A percentile compares a stretch with the other conserved stretches of the same genome.
These are phyloP conservation scores for Paramecium octaurelia DNA, from an alignment of 73 alveolate species.

Conservation along the genomic window DNA sequence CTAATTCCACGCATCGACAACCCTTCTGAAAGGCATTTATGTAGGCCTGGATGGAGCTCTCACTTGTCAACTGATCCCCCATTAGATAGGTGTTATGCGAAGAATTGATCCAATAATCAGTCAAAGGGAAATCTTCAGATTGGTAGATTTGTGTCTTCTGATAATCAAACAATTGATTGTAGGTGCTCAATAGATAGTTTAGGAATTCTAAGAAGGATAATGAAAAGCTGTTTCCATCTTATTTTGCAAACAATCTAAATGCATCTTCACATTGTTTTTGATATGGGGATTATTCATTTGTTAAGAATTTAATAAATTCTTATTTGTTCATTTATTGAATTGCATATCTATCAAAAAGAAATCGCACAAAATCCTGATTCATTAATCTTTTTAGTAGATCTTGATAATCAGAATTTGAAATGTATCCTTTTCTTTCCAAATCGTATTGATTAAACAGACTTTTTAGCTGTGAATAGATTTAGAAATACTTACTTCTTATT, in stretches of 20 bases:
- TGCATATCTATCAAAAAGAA: conserved; percentile 68
- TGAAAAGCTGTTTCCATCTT: conserved; percentile 57
- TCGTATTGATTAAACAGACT: conserved; percentile 72
- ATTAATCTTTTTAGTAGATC: conserved; percentile 73
- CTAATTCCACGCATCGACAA: conserved; percentile 94
- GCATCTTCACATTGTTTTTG: conserved; percentile 39
- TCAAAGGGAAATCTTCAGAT: conserved; percentile 87
- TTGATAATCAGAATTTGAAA: conserved; percentile 76
- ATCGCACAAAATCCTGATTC: conserved; percentile 76
- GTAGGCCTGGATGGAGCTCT: conserved; percentile 82
- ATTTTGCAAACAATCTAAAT: conserved; percentile 55
- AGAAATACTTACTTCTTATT: not conserved
- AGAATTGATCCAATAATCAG: conserved; percentile 83
- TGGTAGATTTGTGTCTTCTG: conserved; percentile 59
- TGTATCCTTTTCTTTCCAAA: conserved; percentile 63
- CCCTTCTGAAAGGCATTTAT: conserved; percentile 86
- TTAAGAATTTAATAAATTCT: conserved; percentile 50
- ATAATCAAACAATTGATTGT: conserved; percentile 68
- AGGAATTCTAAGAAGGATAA: conserved; percentile 63
- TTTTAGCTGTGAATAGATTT: conserved; percentile 54
- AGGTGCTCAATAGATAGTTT: conserved; percentile 43
- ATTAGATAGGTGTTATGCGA: conserved; percentile 94
- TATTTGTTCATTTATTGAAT: conserved; percentile 64
- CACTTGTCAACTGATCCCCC: conserved; percentile 90
- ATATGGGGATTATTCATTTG: not conserved